phyloP scores from a whole-genome alignment of 495 filamentous ascomycete genomes.

The Penicillium alfredii region DNA sequence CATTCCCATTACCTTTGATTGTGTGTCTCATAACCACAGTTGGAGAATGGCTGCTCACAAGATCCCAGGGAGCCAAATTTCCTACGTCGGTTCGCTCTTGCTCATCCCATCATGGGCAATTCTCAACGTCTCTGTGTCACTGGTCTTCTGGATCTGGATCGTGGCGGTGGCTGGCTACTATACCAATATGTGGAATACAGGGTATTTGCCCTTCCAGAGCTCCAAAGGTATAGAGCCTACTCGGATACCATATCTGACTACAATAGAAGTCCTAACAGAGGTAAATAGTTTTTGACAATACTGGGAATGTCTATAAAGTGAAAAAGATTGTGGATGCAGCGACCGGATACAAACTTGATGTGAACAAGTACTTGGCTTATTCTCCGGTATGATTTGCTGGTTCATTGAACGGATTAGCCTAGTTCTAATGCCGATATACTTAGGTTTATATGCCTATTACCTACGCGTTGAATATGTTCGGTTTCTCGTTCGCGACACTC shows the following conservation, averaged over 20 bases:
- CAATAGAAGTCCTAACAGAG: too few species aligned
- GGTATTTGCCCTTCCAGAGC: constrained; percentile 21
- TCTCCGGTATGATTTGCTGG: constrained; percentile 38
- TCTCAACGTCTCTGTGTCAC: constrained; percentile 67
- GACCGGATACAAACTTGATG: constrained; percentile 62
- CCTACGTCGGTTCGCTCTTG: constrained; percentile 76
- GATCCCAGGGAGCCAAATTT: constrained; percentile 71
- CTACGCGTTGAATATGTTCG: constrained; percentile 69
- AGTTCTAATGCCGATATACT: neutral
- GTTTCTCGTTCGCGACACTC: constrained; percentile 72
- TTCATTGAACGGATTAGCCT: neutral
- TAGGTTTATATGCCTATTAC: constrained; percentile 74
- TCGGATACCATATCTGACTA: neutral
- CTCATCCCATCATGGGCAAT: constrained; percentile 80
- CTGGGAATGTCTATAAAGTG: constrained; percentile 71
- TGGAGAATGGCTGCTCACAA: constrained; percentile 39
- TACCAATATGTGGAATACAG: constrained; percentile 53
- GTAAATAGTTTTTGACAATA: constrained; percentile 70
- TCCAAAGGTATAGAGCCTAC: constrained; percentile 14
- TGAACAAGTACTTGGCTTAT: constrained; percentile 63
- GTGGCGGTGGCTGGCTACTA: constrained; percentile 44
- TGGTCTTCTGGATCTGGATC: constrained; percentile 78
- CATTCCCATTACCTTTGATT: constrained; percentile 76
- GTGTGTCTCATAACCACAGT: constrained; percentile 3
- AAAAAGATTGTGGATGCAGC: constrained; percentile 58